Evolutionary conservation across 192 early-diverging fungal species (phyloP).

Genomic region (Backusella sp.): DNA sequence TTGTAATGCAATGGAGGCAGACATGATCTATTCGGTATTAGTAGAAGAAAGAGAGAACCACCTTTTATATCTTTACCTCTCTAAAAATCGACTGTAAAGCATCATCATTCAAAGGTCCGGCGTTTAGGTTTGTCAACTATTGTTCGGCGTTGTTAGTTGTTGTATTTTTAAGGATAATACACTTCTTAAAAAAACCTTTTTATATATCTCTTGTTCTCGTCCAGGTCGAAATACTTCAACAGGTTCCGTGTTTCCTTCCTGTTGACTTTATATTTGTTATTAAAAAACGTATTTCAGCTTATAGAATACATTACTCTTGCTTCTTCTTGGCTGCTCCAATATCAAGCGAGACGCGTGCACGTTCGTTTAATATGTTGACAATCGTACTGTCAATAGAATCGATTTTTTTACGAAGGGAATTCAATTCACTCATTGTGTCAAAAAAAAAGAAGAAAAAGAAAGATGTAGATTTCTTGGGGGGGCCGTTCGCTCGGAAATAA

Average conservation of each 20-base stretch:
- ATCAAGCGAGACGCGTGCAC: slow-evolving; percentile 75
- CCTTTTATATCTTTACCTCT: slow-evolving; percentile 41
- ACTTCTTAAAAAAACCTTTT: slow-evolving; percentile 41
- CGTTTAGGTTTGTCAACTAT: slow-evolving; percentile 66
- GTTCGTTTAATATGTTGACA: slow-evolving; percentile 78
- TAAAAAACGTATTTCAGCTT: background rate
- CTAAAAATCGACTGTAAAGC: slow-evolving; percentile 63
- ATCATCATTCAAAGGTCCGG: slow-evolving; percentile 71
- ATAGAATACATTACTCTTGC: slow-evolving; percentile 16
- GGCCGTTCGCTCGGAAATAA: background rate
- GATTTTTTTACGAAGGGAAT: slow-evolving; percentile 61
- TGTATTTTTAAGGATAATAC: background rate
- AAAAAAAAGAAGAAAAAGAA: background rate
- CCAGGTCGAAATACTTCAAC: slow-evolving; percentile 74
- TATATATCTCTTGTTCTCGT: slow-evolving; percentile 76
- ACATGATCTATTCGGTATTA: slow-evolving; percentile 69
- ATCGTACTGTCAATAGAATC: slow-evolving; percentile 73
- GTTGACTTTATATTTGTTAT: slow-evolving; percentile 13
- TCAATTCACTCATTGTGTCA: slow-evolving; percentile 46
- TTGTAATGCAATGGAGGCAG: slow-evolving; percentile 83
- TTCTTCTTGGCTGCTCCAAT: slow-evolving; percentile 72
- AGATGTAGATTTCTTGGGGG: background rate
- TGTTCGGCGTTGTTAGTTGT: background rate
- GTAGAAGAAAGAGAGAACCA: background rate
- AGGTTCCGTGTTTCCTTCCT: slow-evolving; percentile 12